Conservation (phyloP, 768 basidiomycete genomes). For the Suillus decipiens region DNA sequence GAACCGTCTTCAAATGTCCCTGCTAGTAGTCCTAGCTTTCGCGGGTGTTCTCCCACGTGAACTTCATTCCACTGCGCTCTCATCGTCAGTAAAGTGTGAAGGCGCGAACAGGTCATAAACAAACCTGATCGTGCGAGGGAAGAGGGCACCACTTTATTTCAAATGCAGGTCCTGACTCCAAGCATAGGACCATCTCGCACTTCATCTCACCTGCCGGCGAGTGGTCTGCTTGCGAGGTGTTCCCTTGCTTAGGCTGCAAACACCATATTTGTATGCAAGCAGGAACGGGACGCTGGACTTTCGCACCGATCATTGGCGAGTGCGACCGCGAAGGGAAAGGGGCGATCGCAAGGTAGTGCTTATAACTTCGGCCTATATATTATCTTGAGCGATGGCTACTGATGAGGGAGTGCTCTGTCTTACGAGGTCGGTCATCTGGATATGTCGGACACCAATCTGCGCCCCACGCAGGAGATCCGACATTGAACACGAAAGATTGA, state of each 20-base stretch:
- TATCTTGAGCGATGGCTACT: slow-evolving; percentile 1
- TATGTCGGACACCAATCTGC: slow-evolving; percentile 93
- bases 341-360: slow-evolving; percentile 84
- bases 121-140: slow-evolving; percentile 68
- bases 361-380: slow-evolving; percentile 49
- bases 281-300: slow-evolving; percentile 50
- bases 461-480: slow-evolving; percentile 89
- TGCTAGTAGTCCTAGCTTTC: slow-evolving; percentile 81
- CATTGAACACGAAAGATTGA: slow-evolving; percentile 73
- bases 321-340: slow-evolving; percentile 68
- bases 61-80: slow-evolving; percentile 22
- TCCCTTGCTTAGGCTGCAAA: slow-evolving; percentile 30
- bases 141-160: slow-evolving; percentile 93
- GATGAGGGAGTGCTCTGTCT: slow-evolving; percentile 17
- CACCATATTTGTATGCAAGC: slow-evolving; percentile 92
- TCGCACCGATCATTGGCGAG: slow-evolving; percentile 66
- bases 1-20: slow-evolving; percentile 90
- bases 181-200: slow-evolving; percentile 85
- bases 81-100: not conserved
- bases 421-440: slow-evolving; percentile 55
- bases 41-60: slow-evolving; percentile 24
- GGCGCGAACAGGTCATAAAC: slow-evolving; percentile 18
- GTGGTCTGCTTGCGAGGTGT: slow-evolving; percentile 25
- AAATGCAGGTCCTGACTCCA: slow-evolving; percentile 78
- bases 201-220: slow-evolving; percentile 40